Evolutionary conservation across 768 basidiomycete species (phyloP).

Genomic region (Gloeopeniophorella convolvens): DNA sequence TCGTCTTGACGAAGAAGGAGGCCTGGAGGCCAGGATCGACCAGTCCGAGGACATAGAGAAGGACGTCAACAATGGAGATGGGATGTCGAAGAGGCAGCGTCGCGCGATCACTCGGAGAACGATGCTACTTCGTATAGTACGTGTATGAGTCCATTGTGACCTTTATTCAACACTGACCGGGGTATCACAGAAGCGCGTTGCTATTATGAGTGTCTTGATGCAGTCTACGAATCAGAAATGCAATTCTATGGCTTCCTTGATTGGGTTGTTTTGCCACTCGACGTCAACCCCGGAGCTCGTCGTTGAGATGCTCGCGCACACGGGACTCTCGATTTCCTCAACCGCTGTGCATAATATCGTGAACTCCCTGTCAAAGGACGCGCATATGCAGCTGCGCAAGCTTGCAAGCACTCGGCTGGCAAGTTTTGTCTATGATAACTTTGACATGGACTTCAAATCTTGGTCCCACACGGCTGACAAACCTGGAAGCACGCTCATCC

Average conservation of each 20-base stretch:
- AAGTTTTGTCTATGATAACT: conserved; percentile 37
- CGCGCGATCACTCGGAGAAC: no score
- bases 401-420: conserved; percentile 25
- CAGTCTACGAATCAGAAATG: conserved; percentile 19
- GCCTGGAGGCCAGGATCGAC: no score
- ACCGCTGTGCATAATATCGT: conserved; percentile 21
- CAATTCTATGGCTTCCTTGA: conserved; percentile 21
- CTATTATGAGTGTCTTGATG: conserved; percentile 11
- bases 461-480: conserved; percentile 29
- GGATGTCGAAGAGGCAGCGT: no score
- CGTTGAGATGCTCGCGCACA: conserved; percentile 20
- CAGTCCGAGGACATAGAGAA: no score
- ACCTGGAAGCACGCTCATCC: conserved; percentile 23
- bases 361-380: conserved; percentile 18
- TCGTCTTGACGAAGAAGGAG: no score
- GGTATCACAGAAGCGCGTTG: neutral
- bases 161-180: neutral
- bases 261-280: conserved; percentile 26
- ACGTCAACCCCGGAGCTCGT: conserved; percentile 24
- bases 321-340: conserved; percentile 23
- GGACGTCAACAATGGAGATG: no score
- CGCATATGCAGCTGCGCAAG: conserved; percentile 4
- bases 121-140: no score
- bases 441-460: conserved; percentile 34
- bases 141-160: no score